Conservation (phyloP, 257 asterid species). For the Gentiana straminea region DNA sequence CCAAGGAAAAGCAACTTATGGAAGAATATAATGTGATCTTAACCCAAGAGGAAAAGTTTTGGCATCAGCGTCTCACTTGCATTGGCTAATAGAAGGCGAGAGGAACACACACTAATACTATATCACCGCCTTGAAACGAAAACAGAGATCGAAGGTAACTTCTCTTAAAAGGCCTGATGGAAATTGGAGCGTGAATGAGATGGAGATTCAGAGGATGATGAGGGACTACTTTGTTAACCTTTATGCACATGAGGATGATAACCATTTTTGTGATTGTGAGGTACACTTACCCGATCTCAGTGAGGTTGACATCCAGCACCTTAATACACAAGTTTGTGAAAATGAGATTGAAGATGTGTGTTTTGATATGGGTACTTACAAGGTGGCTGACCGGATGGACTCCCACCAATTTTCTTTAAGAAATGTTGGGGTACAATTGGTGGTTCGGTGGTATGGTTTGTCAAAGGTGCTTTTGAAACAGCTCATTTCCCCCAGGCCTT, state of each 20-base stretch:
- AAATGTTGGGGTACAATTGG: neutral
- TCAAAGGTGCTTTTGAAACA: neutral
- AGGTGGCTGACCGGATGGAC: neutral
- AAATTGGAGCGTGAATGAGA: neutral
- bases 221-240: neutral
- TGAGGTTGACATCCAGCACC: neutral
- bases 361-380: neutral
- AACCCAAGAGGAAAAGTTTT: neutral
- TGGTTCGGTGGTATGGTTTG: neutral
- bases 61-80: neutral
- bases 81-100: neutral
- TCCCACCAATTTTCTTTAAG: neutral
- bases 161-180: neutral
- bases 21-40: neutral
- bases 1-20: neutral
- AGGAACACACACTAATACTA: neutral
- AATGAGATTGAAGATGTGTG: neutral
- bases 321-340: neutral
- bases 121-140: neutral
- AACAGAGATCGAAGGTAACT: neutral
- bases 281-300: neutral
- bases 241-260: neutral
- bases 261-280: neutral
- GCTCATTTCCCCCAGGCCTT: neutral
- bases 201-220: neutral